Conservation (phyloP, 2,329 filamentous ascomycete species). For the Ceratocystis huliohia region DNA sequence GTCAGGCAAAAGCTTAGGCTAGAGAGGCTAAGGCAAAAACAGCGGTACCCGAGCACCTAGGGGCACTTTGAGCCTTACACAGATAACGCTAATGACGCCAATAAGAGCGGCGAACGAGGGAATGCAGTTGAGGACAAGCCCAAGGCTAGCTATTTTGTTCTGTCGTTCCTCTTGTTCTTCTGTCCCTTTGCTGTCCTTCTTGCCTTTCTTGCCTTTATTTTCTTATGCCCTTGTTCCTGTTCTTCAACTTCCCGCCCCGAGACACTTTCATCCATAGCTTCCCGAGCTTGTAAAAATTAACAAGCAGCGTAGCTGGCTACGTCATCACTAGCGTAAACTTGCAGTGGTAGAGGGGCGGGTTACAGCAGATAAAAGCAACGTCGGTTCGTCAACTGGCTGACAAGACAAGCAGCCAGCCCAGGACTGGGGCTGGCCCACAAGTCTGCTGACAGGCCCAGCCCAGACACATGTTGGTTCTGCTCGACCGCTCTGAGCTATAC, state of each 20-base stretch:
- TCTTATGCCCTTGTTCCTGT: not conserved
- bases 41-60: not conserved
- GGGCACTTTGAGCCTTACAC: not conserved
- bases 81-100: not conserved
- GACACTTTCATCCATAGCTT: not conserved
- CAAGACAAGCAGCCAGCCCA: not conserved
- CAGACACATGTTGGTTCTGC: not conserved
- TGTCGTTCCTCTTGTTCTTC: not conserved
- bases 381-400: not conserved
- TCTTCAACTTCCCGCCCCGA: not conserved
- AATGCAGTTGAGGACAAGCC: not conserved
- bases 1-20: conserved; percentile 2
- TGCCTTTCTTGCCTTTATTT: not conserved
- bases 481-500: not conserved
- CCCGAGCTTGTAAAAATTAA: not conserved
- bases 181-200: not conserved
- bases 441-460: conserved; percentile 3
- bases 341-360: not conserved
- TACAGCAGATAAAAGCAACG: not conserved
- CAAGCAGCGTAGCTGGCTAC: not conserved
- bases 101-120: not conserved
- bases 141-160: not conserved
- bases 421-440: not conserved
- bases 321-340: conserved; percentile 4
- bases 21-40: not conserved